phyloP scores from a whole-genome alignment of 495 filamentous ascomycete species.

The Baudoinia panamericana region DNA sequence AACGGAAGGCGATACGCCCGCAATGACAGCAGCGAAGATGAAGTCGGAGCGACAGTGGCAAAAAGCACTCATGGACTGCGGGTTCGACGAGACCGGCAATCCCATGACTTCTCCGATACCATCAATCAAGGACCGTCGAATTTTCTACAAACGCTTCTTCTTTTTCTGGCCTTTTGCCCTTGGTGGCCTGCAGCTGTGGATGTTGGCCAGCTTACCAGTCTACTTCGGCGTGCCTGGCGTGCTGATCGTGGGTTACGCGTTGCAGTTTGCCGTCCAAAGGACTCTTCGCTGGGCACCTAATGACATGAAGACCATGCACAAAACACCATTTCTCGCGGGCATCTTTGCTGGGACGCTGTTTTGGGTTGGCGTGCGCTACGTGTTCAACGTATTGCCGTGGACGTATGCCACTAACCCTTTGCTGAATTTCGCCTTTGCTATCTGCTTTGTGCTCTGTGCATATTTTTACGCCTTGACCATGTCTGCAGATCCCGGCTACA shows the following conservation, averaged over 20 bases:
- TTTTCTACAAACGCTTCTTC: constrained; percentile 71
- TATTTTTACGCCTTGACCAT: constrained; percentile 85
- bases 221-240: constrained; percentile 62
- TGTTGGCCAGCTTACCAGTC: constrained; percentile 60
- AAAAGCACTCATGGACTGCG: constrained; percentile 68
- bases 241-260: constrained; percentile 46
- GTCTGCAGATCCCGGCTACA: constrained; percentile 78
- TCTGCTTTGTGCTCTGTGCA: constrained; percentile 48
- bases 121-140: constrained; percentile 52
- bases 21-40: constrained; percentile 74
- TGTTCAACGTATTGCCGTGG: constrained; percentile 59
- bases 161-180: constrained; percentile 79
- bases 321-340: constrained; percentile 86
- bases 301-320: constrained; percentile 76
- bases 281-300: constrained; percentile 64
- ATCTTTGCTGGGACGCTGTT: constrained; percentile 84
- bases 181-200: constrained; percentile 52
- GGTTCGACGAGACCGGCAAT: constrained; percentile 68
- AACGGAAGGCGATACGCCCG: constrained; percentile 70
- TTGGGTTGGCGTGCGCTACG: constrained; percentile 65
- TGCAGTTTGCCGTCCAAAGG: constrained; percentile 71
- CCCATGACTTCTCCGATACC: constrained; percentile 45
- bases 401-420: constrained; percentile 43
- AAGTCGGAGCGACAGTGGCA: constrained; percentile 73
- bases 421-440: constrained; percentile 58